Conservation (phyloP, 345 rosid genomes). For the Populus nigra region DNA sequence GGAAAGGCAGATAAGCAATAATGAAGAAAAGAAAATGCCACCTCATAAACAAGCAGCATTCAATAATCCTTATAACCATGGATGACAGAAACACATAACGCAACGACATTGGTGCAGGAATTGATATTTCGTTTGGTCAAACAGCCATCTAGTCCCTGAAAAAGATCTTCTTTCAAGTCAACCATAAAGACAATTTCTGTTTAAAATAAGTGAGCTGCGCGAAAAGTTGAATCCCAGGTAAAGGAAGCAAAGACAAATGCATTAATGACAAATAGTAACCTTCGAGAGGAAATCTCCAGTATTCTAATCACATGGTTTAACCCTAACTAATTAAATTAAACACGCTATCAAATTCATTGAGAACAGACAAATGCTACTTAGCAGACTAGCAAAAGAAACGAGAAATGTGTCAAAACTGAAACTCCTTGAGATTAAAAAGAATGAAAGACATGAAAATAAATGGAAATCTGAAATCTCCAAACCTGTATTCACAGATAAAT, state of each 20-base stretch:
- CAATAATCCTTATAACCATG: background rate
- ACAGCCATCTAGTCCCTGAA: background rate
- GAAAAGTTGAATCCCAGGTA: conserved; percentile 8
- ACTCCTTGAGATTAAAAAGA: background rate
- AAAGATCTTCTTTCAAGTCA: background rate
- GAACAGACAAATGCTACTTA: background rate
- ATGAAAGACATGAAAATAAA: background rate
- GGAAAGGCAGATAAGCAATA: conserved; percentile 26
- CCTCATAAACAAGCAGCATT: background rate
- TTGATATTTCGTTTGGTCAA: background rate
- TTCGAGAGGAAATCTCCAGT: background rate
- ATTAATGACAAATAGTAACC: background rate
- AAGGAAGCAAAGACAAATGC: background rate
- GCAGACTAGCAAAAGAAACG: background rate
- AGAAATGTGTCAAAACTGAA: background rate
- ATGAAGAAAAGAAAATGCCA: conserved; percentile 6
- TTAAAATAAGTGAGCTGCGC: background rate
- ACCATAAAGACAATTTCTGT: background rate
- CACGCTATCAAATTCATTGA: background rate
- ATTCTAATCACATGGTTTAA: background rate
- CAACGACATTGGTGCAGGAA: background rate
- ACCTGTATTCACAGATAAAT: conserved; percentile 45
- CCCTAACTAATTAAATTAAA: background rate
- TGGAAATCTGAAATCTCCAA: conserved; percentile 5
- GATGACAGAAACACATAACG: background rate